Evolutionary conservation across 352 stramenopile genomes (phyloP), one percentile per base, ranked within the genome.

Genomic region (Lagenidium giganteum): DNA sequence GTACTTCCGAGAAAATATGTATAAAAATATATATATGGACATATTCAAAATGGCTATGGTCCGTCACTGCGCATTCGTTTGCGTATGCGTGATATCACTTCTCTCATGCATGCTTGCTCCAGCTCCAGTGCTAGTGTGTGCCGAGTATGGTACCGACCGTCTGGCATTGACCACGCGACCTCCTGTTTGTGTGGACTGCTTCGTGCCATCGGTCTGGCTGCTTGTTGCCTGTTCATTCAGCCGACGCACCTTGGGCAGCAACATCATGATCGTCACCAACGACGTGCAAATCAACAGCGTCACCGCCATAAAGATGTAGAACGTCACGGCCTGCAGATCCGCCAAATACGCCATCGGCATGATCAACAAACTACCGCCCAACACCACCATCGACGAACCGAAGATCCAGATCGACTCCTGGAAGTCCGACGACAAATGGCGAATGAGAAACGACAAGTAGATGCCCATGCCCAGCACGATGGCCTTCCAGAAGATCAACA

Each of bases 401-500:
- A 70, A 70, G 29, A 70, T 43, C 47, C 47, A 55, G 7, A 55
- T 43, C 23, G 38, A 48, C 30, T 55, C 47, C 17, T 55, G 47
- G 24, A 55, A 55, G n/a, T 55, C 47, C 7, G 47, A 28, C 24
- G 47, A 55, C 3, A 55, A 38, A 24, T 55, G 47, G 28, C 47
- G 47, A 3, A 55, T 38, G 31, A 55, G 47, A 26, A 55, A 43
- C 8, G 47, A 55, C 27, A 48, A n/a, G 33, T 55, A 48, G 1
- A 55, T 13, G 5, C 47, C 47, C 8, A 42, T 28, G 12, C 47
- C 30, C 11, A 47, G 37, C 37, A 54, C 3, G 41, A 82, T 69
- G 0, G 63, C 47, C 24, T 84, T 84, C 62, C 63, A 82, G 39
- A 84, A 82, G 18, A 82, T 76, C 12, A 75, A 40, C 8, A 80